Conservation (phyloP, 306 rosid genomes). For the Gastrolobium bilobum region DNA sequence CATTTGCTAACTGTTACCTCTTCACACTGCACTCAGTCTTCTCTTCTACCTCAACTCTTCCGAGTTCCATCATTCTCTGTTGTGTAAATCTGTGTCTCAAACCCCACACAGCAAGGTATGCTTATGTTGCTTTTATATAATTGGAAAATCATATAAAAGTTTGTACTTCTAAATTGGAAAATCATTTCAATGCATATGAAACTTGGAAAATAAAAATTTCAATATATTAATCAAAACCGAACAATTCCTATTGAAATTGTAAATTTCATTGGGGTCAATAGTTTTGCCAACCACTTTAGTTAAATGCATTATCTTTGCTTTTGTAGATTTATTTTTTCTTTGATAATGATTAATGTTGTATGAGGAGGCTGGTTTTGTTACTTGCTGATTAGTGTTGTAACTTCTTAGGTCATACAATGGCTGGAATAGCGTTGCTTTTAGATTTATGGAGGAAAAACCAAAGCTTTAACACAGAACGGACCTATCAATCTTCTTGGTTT, state of each 20-base stretch:
- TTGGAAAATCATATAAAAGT: slow-evolving; percentile 23
- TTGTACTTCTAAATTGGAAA: slow-evolving; percentile 7
- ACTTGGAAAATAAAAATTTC: not conserved
- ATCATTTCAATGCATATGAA: slow-evolving; percentile 20
- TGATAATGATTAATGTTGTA: not conserved
- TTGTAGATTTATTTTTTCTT: not conserved
- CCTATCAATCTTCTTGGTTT: slow-evolving; percentile 66
- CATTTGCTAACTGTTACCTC: slow-evolving; percentile 6
- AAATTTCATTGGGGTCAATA: not conserved
- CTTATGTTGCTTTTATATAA: not conserved
- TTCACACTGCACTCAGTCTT: not conserved
- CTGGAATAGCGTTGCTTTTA: slow-evolving; percentile 74
- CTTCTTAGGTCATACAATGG: slow-evolving; percentile 61
- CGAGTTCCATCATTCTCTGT: not conserved
- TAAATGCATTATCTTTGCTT: slow-evolving; percentile 8
- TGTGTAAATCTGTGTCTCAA: slow-evolving; percentile 14
- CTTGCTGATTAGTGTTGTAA: slow-evolving; percentile 21
- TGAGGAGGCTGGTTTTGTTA: not conserved
- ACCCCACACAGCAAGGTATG: slow-evolving; percentile 23
- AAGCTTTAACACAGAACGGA: slow-evolving; percentile 51
- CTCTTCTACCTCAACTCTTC: not conserved
- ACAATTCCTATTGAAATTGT: not conserved
- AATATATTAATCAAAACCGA: not conserved
- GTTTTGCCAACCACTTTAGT: not conserved
- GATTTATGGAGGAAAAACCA: slow-evolving; percentile 80